Conservation (phyloP, 2,329 filamentous ascomycete species). For the Cladophialophora bantiana region DNA sequence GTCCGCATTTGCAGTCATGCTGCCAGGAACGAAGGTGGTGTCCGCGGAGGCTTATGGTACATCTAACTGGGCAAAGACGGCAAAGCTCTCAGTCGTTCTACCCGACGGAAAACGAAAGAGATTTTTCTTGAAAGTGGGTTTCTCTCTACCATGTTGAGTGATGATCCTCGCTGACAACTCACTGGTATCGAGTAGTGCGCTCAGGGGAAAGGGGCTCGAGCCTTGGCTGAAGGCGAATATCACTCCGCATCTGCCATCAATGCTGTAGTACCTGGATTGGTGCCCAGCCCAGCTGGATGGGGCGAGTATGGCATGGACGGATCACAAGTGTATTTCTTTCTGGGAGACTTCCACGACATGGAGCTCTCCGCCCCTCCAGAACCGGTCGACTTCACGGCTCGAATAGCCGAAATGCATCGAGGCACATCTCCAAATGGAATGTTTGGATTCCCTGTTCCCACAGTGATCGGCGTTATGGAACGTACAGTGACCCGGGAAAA, state of each 20-base stretch:
- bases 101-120: slow-evolving; percentile 35
- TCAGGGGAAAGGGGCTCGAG: slow-evolving; percentile 18
- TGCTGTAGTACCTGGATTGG: slow-evolving; percentile 16
- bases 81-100: slow-evolving; percentile 38
- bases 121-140: slow-evolving; percentile 42
- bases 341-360: slow-evolving; percentile 25
- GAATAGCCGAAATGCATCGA: slow-evolving; percentile 22
- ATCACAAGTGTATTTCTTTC: slow-evolving; percentile 24
- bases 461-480: slow-evolving; percentile 16
- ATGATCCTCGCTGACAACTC: not conserved
- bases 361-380: slow-evolving; percentile 19
- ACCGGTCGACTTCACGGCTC: slow-evolving; percentile 15
- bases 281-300: slow-evolving; percentile 16
- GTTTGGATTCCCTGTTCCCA: slow-evolving; percentile 13
- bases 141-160: not conserved
- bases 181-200: slow-evolving; percentile 13
- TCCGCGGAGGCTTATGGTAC: slow-evolving; percentile 41
- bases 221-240: slow-evolving; percentile 22
- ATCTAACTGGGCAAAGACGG: slow-evolving; percentile 45
- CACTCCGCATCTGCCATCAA: slow-evolving; percentile 26
- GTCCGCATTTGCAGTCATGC: slow-evolving; percentile 24
- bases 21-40: slow-evolving; percentile 39
- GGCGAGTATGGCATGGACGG: slow-evolving; percentile 21
- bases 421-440: slow-evolving; percentile 22
- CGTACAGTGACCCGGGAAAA: slow-evolving; percentile 15